Base-by-base conservation (phyloP, 2,329 filamentous ascomycete species). In the Fusarium tanahbumbuense region DNA sequence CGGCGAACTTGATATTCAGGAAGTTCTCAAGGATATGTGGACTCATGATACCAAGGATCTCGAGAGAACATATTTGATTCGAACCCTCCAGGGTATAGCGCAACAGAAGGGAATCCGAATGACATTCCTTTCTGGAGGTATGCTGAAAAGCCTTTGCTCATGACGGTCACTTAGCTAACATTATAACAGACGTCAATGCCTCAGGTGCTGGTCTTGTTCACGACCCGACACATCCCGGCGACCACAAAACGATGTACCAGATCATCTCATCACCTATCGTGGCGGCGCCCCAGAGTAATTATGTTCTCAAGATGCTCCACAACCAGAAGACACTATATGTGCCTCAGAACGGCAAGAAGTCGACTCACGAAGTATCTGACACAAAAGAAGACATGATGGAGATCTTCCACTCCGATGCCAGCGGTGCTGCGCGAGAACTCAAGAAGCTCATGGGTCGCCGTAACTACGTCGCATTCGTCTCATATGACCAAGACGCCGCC, bases 371-470 rank as follows among this genome's bases (percentile, higher is more conserved):
- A 70, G 87, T 92, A 2, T 92, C 91, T 3, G 96, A 99, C 79
- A 99, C 96, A 48, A 98, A 99, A 81, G 96, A 99, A 80, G 96
- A 99, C 81, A 99, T 99, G 96, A 97, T 99, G 92, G 96, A 99
- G 83, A 97, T 99, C 72, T 99, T 99, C 87, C 93, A 96, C 76
- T 93, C 91, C 10, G 96, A 99, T 75, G 93, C 96, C 18, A 93
- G 91, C 56, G 95, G 96, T n/a, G 85, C 89, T 37, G 85, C 90
- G 1, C 87, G 94, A 48, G 95, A 98, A 79, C 86, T 94, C 77
- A 94, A 94, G 83, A 92, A 95, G 76, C 87, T 99, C 54, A 99
- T 99, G 94, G 93, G 92, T 1, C 86, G 95, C 44, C 86, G 96
- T 62, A 98, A 98, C 78, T 99, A 98, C 77, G 90, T 95, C 15